These are phyloP conservation scores for Ceraceosorus bombacis DNA, from an alignment of 1,284 basidiomycete genomes.

Conservation along the genomic window DNA sequence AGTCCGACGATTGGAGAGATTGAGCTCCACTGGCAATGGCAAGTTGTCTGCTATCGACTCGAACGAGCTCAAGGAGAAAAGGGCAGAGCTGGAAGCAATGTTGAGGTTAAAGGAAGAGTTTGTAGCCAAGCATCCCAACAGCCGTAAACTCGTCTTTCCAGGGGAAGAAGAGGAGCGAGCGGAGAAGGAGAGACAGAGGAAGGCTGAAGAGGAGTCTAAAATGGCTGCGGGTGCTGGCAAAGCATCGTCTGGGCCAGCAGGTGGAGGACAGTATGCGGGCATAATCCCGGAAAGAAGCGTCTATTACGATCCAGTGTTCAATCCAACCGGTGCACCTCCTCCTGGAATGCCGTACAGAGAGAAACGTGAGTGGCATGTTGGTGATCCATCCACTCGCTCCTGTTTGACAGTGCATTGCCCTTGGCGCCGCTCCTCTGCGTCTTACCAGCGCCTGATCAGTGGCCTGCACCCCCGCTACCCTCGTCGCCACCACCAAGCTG, in stretches of 20 bases:
- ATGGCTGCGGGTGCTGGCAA: conserved; percentile 66
- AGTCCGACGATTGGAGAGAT: background rate
- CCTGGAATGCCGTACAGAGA: conserved; percentile 92
- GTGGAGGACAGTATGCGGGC: conserved; percentile 5
- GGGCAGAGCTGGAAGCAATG: conserved; percentile 17
- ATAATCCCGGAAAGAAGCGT: conserved; percentile 57
- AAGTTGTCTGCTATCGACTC: background rate
- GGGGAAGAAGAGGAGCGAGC: conserved; percentile 13
- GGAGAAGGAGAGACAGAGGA: conserved; percentile 7
- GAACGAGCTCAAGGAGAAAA: conserved; percentile 9
- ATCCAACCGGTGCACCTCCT: conserved; percentile 87
- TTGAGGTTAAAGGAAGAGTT: conserved; percentile 18
- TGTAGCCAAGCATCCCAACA: conserved; percentile 17
- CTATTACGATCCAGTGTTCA: conserved; percentile 87
- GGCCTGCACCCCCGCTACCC: too few species aligned
- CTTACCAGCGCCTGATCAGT: background rate
- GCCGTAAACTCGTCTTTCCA: conserved; percentile 50
- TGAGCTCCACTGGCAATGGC: background rate
- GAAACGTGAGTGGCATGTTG: conserved; percentile 43
- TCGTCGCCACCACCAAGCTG: background rate
- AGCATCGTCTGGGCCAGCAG: background rate
- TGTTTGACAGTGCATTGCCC: too few species aligned
- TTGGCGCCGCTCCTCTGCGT: too few species aligned
- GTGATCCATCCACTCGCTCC: too few species aligned
- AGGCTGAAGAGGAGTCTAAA: conserved; percentile 51